phyloP scores from a whole-genome alignment of 148 eudicot species.

The Chenopodium formosanum region DNA sequence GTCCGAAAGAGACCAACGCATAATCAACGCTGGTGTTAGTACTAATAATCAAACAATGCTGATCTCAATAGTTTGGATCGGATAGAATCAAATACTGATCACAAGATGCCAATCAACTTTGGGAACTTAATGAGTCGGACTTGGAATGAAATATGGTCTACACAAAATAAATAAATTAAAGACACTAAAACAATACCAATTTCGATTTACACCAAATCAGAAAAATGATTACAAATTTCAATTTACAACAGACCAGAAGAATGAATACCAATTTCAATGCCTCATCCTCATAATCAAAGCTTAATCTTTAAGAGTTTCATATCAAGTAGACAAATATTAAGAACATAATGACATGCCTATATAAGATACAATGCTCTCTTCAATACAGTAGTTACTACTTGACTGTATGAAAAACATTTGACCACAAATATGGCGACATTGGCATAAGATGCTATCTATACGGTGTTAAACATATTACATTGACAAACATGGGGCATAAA shows the following conservation, averaged over 20 bases:
- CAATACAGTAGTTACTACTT: constrained; percentile 10
- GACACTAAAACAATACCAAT: no score
- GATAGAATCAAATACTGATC: no score
- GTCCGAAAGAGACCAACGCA: no score
- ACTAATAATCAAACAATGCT: no score
- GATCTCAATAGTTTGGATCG: no score
- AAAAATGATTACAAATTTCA: no score
- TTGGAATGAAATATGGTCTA: no score
- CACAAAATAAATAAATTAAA: no score
- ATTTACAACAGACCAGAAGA: neutral
- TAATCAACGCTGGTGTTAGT: no score
- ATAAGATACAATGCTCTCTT: constrained; percentile 12
- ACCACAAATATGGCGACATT: neutral
- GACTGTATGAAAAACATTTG: neutral
- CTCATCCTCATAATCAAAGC: constrained; percentile 4
- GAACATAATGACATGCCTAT: constrained; percentile 1
- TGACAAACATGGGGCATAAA: neutral
- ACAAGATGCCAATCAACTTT: no score
- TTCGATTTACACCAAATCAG: no score
- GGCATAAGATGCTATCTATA: constrained; percentile 3
- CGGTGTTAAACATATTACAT: constrained; percentile 9
- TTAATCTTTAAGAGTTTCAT: neutral
- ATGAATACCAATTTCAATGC: neutral
- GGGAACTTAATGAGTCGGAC: no score
- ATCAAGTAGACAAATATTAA: neutral